phyloP scores from a whole-genome alignment of 306 rosid genomes.

The Begonia fuchsioides region DNA sequence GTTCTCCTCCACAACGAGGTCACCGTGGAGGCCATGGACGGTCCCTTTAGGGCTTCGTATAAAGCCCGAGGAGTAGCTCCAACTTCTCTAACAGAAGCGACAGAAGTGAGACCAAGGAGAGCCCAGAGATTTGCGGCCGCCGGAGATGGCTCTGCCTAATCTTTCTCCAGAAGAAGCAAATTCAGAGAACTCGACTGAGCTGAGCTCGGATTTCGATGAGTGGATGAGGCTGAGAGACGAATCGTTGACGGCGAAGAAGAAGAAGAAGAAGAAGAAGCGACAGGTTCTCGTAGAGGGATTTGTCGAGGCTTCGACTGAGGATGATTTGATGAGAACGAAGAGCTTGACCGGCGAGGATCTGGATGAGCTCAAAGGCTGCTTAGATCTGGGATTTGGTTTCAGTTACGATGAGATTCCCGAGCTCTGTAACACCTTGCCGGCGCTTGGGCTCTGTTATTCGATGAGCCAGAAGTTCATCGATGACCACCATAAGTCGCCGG shows the following conservation, averaged over 20 bases:
- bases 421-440: slow-evolving; percentile 80
- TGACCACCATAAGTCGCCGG: slow-evolving; percentile 30
- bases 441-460: slow-evolving; percentile 69
- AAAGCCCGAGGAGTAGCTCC: too few species aligned
- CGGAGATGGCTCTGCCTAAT: too few species aligned
- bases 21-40: too few species aligned
- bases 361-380: slow-evolving; percentile 67
- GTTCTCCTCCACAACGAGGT: too few species aligned
- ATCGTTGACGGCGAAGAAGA: slow-evolving; percentile 2
- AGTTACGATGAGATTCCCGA: slow-evolving; percentile 78
- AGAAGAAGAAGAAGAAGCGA: slow-evolving; percentile 29
- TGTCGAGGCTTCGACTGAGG: slow-evolving; percentile 37
- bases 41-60: too few species aligned
- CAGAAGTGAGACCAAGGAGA: too few species aligned
- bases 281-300: slow-evolving; percentile 56
- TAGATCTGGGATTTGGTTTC: slow-evolving; percentile 86
- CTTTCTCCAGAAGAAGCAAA: slow-evolving; percentile 2
- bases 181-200: background rate
- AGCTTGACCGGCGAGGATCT: slow-evolving; percentile 79
- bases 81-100: too few species aligned
- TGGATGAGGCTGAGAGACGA: slow-evolving; percentile 5
- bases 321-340: slow-evolving; percentile 42
- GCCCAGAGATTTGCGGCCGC: too few species aligned
- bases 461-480: slow-evolving; percentile 62
- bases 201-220: slow-evolving; percentile 4